Evolutionary conservation across 768 basidiomycete genomes (phyloP).

Genomic region (Podaxis sp.): DNA sequence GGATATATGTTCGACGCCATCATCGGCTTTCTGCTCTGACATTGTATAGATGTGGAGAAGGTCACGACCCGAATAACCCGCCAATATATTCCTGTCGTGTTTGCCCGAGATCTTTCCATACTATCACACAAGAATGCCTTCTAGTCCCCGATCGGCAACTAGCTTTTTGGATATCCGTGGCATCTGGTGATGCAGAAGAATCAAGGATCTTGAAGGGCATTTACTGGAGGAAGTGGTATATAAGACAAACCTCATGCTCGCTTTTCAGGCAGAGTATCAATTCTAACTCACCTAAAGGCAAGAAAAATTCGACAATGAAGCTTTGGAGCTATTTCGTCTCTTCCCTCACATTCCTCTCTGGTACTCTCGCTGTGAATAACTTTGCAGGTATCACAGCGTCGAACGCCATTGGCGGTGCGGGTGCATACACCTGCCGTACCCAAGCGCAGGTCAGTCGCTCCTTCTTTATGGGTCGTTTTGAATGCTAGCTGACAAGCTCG

Average conservation of each 20-base stretch:
- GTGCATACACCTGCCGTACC: slow-evolving; percentile 31
- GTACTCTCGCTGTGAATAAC: slow-evolving; percentile 26
- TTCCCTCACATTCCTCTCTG: slow-evolving; percentile 14
- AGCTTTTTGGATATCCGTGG: background rate
- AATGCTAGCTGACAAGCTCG: background rate
- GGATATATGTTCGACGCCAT: too few species aligned
- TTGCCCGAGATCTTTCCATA: background rate
- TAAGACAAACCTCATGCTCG: background rate
- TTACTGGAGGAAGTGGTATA: background rate
- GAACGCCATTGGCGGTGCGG: slow-evolving; percentile 30
- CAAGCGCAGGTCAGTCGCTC: slow-evolving; percentile 27
- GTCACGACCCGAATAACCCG: background rate
- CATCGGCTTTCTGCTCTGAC: too few species aligned
- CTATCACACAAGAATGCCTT: background rate
- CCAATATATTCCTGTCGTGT: background rate
- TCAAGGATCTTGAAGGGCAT: background rate
- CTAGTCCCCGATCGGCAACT: background rate
- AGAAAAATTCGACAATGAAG: slow-evolving; percentile 2
- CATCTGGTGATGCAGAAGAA: background rate
- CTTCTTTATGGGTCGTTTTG: too few species aligned
- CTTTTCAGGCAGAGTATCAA: background rate
- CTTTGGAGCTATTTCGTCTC: background rate
- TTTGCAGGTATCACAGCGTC: slow-evolving; percentile 32
- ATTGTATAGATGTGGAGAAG: background rate
- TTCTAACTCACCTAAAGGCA: background rate